Base-by-base conservation (phyloP, 192 early-diverging fungal genomes). In the Obelidium mucronatum region DNA sequence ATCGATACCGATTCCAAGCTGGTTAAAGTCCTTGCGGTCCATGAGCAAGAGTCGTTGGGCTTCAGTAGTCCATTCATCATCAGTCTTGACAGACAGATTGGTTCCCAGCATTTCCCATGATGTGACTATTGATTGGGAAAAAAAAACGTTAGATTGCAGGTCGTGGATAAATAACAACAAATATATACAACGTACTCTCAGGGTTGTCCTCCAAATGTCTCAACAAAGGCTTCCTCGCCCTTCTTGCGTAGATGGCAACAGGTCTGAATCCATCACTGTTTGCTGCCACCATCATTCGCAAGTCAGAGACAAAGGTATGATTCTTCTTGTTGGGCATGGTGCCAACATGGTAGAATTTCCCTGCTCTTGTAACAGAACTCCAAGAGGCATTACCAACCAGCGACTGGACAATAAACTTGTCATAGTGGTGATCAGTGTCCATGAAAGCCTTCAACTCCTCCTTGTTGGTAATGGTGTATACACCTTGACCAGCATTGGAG, bases 31-130 rank as follows among this genome's bases (percentile, higher is more conserved):
- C 76, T 94, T 96, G 76, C 93, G 90, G 77, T 96, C 94, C 94
- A 96, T 94, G 19, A 96, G 78, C 63, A 94, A 73, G 39, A 96
- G 79, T 15, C 93, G 85, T 75, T 92, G 90, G 28, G 93, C 87
- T 66, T 96, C 93, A 22, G 93, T 93, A 17, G 90, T 89, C 93
- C 93, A 94, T 51, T 89, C 87, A 37, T 90, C 92, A 11, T 90
- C 31, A 88, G 63, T 82, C 40, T 93, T 94, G 75, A 96, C 91
- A 13, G 90, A 91, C 33, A 96, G 82, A 67, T 96, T 96, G 1
- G 93, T 96, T 30, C 93, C 94, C 6, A 96, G 87, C 94, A 96
- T 96, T 73, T 94, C 93, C 94, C 94, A 95, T 24, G 94, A 93
- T 5, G 89, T 87, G 2, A 80, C 89, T 90, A 42, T 53, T n/a